Base-by-base conservation (phyloP, 306 rosid genomes). In the Cucumis cinereus region DNA sequence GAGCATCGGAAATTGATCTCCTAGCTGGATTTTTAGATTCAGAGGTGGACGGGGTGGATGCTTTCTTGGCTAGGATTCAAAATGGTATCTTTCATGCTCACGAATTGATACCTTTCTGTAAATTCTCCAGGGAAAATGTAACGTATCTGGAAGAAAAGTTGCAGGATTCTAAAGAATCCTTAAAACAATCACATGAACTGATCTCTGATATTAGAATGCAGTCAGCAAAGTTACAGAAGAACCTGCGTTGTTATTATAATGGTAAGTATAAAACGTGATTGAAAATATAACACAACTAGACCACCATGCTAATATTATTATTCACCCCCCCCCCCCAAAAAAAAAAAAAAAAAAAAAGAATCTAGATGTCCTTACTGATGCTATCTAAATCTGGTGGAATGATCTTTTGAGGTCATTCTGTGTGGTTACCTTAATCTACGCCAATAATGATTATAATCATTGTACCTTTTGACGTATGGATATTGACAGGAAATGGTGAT, bases 11-110 rank as follows among this genome's bases (percentile, higher is more conserved):
- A 63, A 84, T 89, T 82, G 90, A 84, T 86, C 85, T 92, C 66
- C 79, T 90, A 20, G 88, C 89, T 75, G 93, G 89, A 72, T 80
- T 95, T 78, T 83, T 92, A 76, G 91, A 82, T 74, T 86, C 98
- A n/a, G 97, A 88, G 88, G 86, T 86, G 78, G 82, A 53, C 45
- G 96, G 84, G 77, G 77, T 92, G 82, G 89, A 80, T 56, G 72
- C 75, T 60, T 88, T 89, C 78, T 82, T 88, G 86, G 84, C 54
- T 50, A 38, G 80, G 1, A 88, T 92, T 81, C 78, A 85, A 79
- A 82, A 73, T 45, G 96, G 79, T 73, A 77, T 89, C 79, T 63
- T 74, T 55, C 74, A 62, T 76, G 82, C 88, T 49, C 77, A 68
- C 20, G 87, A 82, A 73, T 70, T 83, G 24, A 79, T 76, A 75